Evolutionary conservation across 371 early-diverging fungal species (phyloP), one percentile per base, ranked within the genome.

Genomic region (Actinomortierella wolfii): DNA sequence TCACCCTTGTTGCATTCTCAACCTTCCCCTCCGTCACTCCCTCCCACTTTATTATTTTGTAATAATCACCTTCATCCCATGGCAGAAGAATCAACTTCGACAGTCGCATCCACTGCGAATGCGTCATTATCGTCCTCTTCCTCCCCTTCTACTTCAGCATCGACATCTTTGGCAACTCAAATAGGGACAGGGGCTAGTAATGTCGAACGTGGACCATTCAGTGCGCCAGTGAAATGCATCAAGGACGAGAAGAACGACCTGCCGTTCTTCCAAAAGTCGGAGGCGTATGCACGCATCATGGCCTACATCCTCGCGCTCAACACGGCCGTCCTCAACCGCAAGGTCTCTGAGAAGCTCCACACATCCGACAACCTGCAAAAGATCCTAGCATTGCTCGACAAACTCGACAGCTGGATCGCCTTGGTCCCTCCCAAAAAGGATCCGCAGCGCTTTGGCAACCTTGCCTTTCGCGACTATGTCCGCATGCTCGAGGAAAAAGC

Each of bases 401-500:
- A 60, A 5, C 51, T 94, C n/a, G 85, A 88, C 49, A 44, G 45
- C 24, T 94, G 92, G 93, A 84, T 94, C 28, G 84, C 77, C 26
- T 82, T 88, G 26, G 85, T 90, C 25, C 94, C 94, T 21, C 94
- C 93, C 20, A 76, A 86, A 28, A 76, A 79, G 18, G 82, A 87
- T 26, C 88, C 89, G 3, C 88, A 89, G 68, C 83, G 92, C 4
- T 89, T 92, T 70, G 92, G 92, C 9, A 94, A 92, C 76, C 87
- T 85, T 44, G 89, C 92, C 0, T 94, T 92, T 73, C 80, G 88
- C 3, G 78, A 68, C n/a, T 92, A 88, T 85, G 51, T 80, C 18
- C 61, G 64, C 11, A 78, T 85, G 54, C 42, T 91, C n/a, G 81
- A 82, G 55, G 59, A 86, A 57, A 62, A 61, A 20, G 57, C 69